Evolutionary conservation across 2,329 filamentous ascomycete genomes (phyloP).

Genomic region (Arthrobotrys sinensis): DNA sequence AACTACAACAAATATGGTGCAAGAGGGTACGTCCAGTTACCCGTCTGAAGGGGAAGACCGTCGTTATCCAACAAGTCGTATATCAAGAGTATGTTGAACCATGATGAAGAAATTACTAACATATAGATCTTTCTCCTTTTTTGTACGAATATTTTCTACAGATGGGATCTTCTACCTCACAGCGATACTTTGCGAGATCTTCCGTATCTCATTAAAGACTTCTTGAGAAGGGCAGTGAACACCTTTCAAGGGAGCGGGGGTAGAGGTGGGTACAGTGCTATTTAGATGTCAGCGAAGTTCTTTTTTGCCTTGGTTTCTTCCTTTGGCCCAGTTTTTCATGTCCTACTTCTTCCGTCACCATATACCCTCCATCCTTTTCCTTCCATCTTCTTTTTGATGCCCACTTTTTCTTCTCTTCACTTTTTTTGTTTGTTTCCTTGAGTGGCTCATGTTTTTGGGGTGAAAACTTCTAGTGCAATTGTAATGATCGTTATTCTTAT

Average conservation of each 20-base stretch:
- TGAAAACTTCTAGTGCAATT: constrained; percentile 60
- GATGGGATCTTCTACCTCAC: constrained; percentile 95
- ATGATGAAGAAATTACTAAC: constrained; percentile 60
- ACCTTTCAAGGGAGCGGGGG: constrained; percentile 83
- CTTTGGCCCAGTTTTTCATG: constrained; percentile 21
- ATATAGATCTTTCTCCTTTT: constrained; percentile 41
- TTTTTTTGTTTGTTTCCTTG: constrained; percentile 39
- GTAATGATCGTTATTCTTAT: constrained; percentile 59
- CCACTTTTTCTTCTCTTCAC: constrained; percentile 19
- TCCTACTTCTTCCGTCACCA: constrained; percentile 30
- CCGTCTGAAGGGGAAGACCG: constrained; percentile 52
- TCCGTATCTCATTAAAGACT: constrained; percentile 93
- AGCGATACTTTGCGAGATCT: constrained; percentile 92
- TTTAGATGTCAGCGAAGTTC: constrained; percentile 71
- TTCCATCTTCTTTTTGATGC: constrained; percentile 10
- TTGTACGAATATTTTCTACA: constrained; percentile 55
- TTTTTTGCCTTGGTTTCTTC: constrained; percentile 24
- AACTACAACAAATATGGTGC: constrained; percentile 98
- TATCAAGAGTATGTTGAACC: constrained; percentile 56
- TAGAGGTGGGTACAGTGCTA: constrained; percentile 93
- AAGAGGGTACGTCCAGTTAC: constrained; percentile 70
- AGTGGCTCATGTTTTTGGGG: constrained; percentile 56
- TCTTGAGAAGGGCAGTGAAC: constrained; percentile 82
- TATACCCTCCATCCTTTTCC: constrained; percentile 51
- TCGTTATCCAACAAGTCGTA: constrained; percentile 44